Evolutionary conservation across 1,284 basidiomycete genomes (phyloP).

Genomic region (Ustilago xerochloae): DNA sequence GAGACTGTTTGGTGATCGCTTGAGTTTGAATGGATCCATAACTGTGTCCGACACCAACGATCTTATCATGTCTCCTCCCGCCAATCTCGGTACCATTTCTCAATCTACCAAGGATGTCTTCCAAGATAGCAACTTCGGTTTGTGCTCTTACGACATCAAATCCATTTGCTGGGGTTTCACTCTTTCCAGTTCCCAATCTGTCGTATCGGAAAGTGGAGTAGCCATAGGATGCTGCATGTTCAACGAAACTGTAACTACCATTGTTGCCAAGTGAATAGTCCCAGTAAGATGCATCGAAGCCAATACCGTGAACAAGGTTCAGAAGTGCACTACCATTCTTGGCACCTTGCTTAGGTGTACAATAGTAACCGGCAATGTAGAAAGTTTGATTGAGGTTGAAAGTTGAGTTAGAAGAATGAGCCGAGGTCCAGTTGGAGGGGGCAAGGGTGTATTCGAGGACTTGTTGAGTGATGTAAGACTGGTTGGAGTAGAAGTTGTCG

Average conservation of each 20-base stretch:
- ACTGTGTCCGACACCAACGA: conserved; percentile 56
- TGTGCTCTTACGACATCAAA: conserved; percentile 65
- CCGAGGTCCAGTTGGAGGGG: conserved; percentile 32
- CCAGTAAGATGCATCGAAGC: conserved; percentile 54
- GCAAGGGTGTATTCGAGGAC: conserved; percentile 36
- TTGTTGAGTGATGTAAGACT: conserved; percentile 43
- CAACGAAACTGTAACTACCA: conserved; percentile 48
- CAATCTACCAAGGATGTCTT: conserved; percentile 60
- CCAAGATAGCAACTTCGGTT: conserved; percentile 68
- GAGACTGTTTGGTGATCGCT: conserved; percentile 53
- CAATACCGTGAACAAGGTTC: conserved; percentile 48
- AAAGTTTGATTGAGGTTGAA: conserved; percentile 28
- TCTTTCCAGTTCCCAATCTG: conserved; percentile 65
- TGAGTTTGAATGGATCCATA: conserved; percentile 55
- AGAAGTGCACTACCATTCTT: conserved; percentile 27
- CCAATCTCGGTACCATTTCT: conserved; percentile 41
- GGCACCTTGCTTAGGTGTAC: conserved; percentile 21
- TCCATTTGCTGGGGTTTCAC: conserved; percentile 60
- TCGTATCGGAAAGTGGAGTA: conserved; percentile 66
- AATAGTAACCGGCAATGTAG: conserved; percentile 43
- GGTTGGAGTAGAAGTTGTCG: conserved; percentile 37
- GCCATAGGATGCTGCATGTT: conserved; percentile 49
- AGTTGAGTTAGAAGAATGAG: conserved; percentile 15
- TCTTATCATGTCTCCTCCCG: conserved; percentile 28
- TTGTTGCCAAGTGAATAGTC: conserved; percentile 19